A percentile compares a stretch with the other conserved stretches of the same genome.
These are phyloP conservation scores for Populus hybrid DNA, from an alignment of 441 rosid genomes.

Conservation along the genomic window DNA sequence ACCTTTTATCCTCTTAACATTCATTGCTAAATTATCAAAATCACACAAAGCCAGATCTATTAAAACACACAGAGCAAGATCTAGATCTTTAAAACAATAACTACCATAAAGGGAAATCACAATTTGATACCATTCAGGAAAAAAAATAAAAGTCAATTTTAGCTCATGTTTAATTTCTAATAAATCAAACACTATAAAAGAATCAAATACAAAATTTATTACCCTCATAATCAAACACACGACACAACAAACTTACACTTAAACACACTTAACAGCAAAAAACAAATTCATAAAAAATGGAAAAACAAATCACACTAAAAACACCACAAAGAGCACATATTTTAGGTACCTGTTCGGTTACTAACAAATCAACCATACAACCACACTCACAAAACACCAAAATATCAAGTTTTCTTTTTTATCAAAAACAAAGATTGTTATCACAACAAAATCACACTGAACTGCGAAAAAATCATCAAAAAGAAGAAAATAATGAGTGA, in stretches of 20 bases:
- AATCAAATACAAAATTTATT: too few species aligned
- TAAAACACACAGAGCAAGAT: slow-evolving; percentile 1
- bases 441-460: neutral
- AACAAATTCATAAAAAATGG: neutral
- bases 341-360: neutral
- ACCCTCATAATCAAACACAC: neutral
- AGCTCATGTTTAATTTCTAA: neutral
- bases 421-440: neutral
- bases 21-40: neutral
- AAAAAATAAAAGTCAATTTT: neutral
- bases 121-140: neutral
- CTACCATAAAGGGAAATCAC: neutral
- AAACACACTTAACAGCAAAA: neutral
- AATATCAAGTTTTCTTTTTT: too few species aligned
- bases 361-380: neutral
- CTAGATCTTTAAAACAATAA: neutral
- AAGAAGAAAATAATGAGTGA: neutral
- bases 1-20: neutral
- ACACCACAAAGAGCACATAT: neutral
- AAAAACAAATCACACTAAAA: neutral
- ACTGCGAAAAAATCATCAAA: neutral
- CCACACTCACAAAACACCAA: neutral
- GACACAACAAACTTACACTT: neutral
- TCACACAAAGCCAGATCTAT: neutral
- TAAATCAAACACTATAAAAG: neutral